phyloP scores from a whole-genome alignment of 225 moss, liverwort and hornwort genomes.

The Physcomitrium patens region DNA sequence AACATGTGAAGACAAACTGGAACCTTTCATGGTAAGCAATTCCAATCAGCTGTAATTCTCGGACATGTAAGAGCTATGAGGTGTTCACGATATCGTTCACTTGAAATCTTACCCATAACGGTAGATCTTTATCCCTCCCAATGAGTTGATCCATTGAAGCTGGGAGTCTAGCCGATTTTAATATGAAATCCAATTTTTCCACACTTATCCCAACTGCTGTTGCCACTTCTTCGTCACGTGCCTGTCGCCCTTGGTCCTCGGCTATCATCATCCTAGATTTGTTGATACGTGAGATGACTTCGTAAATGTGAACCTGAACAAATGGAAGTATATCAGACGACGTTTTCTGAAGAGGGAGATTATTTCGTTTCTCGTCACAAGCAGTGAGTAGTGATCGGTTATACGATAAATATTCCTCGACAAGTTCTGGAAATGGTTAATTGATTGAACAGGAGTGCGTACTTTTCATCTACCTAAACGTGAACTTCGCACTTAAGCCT shows the following conservation, averaged over 20 bases:
- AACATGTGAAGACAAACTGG: too few species aligned
- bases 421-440: too few species aligned
- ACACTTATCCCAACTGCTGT: constrained; percentile 77
- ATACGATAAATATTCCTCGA: too few species aligned
- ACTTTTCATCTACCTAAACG: too few species aligned
- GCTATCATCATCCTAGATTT: constrained; percentile 81
- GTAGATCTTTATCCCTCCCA: constrained; percentile 67
- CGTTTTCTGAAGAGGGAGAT: not conserved
- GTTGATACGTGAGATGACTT: constrained; percentile 81
- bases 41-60: too few species aligned
- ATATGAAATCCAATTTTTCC: constrained; percentile 68
- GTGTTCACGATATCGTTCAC: not conserved
- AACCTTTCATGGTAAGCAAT: too few species aligned
- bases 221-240: constrained; percentile 80
- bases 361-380: too few species aligned
- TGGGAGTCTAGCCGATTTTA: constrained; percentile 73
- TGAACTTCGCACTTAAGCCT: too few species aligned
- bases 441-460: too few species aligned
- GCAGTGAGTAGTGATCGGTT: too few species aligned
- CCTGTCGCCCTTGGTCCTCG: constrained; percentile 74
- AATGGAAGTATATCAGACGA: not conserved
- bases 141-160: constrained; percentile 85
- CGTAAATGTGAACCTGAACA: constrained; percentile 79
- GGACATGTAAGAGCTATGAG: not conserved
- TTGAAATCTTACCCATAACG: constrained; percentile 58